A percentile compares a stretch with the other conserved stretches of the same genome.
Evolutionary conservation across 2,329 filamentous ascomycete species (phyloP).

Genomic region (Penicillium digitatum): DNA sequence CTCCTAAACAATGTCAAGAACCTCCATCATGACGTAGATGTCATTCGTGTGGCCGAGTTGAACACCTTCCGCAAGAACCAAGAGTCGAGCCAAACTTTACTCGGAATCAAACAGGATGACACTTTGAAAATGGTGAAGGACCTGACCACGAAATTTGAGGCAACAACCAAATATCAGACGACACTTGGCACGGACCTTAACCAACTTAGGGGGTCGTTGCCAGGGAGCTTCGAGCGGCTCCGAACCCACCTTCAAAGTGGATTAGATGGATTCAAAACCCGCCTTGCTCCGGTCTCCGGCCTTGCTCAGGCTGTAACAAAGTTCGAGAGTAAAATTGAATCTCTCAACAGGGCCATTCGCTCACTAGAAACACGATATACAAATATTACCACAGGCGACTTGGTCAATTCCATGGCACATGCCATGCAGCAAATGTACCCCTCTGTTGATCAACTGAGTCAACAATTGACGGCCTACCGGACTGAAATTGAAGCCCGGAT

Average conservation of each 20-base stretch:
- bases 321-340: slow-evolving; percentile 9
- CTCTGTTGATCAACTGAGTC: slow-evolving; percentile 6
- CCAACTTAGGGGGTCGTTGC: neutral
- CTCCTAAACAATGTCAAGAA: neutral
- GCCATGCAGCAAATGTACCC: slow-evolving; percentile 38
- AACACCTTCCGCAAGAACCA: neutral
- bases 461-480: neutral
- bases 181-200: neutral
- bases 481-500: neutral
- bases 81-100: neutral
- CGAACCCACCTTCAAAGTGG: neutral
- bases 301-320: neutral
- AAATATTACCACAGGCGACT: slow-evolving; percentile 43
- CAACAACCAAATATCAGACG: neutral
- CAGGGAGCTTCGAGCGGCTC: neutral
- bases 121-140: neutral
- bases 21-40: neutral
- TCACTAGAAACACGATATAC: slow-evolving; percentile 50
- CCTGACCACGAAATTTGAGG: neutral
- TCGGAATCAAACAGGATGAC: neutral
- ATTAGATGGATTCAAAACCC: neutral
- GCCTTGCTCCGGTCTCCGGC: neutral
- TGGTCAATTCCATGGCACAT: slow-evolving; percentile 35
- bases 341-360: slow-evolving; percentile 25
- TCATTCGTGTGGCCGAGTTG: neutral